Base-by-base conservation (phyloP, 2,329 filamentous ascomycete species). In the Fusarium udum region DNA sequence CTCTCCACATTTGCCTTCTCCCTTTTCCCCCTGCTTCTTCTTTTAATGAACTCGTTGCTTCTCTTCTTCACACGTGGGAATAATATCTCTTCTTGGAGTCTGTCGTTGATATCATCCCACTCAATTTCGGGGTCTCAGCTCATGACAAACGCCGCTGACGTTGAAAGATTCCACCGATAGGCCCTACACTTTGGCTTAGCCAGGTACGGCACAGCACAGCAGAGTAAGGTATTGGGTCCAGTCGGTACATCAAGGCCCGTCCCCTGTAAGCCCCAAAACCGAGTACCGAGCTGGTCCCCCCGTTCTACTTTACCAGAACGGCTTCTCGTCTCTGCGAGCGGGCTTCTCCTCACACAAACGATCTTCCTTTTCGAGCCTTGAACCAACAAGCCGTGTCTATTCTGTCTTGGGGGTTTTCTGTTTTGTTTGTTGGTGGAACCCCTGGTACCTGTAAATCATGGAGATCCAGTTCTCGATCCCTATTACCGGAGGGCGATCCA, bases 391-490 rank as follows among this genome's bases (percentile, higher is more conserved):
- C 20, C 24, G 20, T 48, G 11, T 15, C 18, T n/a, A 43, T 34
- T 8, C 15, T 37, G 20, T 31, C 31, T 63, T 24, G 39, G 43
- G 28, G 8, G 28, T 42, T 65, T 22, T 7, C 26, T 4, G 26
- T 46, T 46, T 48, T 53, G 39, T 43, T 46, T 42, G 39, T 48
- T 66, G 65, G 61, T 69, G 61, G 68, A 60, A 60, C 52, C 55
- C 61, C 32, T 37, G 49, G 31, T 52, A 28, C n/a, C 22, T 52
- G 24, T 31, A 31, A 72, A 61, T 34, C 55, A 83, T 83, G 82
- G 82, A 83, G 77, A 81, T 83, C 59, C 82, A 83, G 55, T 83
- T 83, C 73, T 79, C 79, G n/a, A 66, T 82, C 40, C 76, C 80
- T 22, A 69, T 82, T 20, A 77, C 73, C 45, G 32, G 55, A 49